phyloP scores from a whole-genome alignment of 202 grass and related monocot genomes.

The Carex sylvatica region DNA sequence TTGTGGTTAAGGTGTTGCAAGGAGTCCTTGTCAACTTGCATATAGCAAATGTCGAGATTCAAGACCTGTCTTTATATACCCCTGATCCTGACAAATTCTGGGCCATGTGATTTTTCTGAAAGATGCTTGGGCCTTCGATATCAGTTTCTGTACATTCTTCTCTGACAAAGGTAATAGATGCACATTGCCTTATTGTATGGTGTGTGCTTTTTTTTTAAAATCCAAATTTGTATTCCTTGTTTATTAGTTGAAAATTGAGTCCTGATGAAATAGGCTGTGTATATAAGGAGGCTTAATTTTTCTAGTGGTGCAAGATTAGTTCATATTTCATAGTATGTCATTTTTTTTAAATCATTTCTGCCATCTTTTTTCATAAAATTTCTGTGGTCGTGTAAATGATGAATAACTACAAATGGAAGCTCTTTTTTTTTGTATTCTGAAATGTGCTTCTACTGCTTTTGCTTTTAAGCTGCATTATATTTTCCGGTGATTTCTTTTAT shows the following conservation, averaged over 20 bases:
- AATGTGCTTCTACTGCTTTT: not conserved
- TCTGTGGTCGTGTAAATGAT: constrained; percentile 1
- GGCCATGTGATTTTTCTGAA: constrained; percentile 49
- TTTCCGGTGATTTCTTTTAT: no score
- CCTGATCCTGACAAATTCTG: constrained; percentile 86
- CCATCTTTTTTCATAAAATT: not conserved
- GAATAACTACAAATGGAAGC: not conserved
- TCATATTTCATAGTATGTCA: not conserved
- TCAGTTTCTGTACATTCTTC: constrained; percentile 15
- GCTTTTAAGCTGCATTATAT: no score
- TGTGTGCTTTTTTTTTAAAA: not conserved
- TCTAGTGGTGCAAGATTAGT: constrained; percentile 3
- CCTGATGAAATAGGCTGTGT: constrained; percentile 13
- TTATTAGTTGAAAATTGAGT: not conserved
- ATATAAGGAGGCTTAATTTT: not conserved
- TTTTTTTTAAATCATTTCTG: not conserved
- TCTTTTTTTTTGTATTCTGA: not conserved
- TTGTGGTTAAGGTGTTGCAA: constrained; percentile 70
- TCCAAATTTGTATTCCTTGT: not conserved
- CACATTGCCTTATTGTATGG: constrained; percentile 7
- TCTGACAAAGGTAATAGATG: constrained; percentile 12
- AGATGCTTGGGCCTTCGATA: not conserved
- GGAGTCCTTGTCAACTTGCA: constrained; percentile 77
- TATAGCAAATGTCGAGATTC: constrained; percentile 84
- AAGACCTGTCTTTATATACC: constrained; percentile 75